A percentile compares a stretch with the other conserved stretches of the same genome.
Conservation (phyloP, 164 flowering plant species). For the Berberis vulgaris region DNA sequence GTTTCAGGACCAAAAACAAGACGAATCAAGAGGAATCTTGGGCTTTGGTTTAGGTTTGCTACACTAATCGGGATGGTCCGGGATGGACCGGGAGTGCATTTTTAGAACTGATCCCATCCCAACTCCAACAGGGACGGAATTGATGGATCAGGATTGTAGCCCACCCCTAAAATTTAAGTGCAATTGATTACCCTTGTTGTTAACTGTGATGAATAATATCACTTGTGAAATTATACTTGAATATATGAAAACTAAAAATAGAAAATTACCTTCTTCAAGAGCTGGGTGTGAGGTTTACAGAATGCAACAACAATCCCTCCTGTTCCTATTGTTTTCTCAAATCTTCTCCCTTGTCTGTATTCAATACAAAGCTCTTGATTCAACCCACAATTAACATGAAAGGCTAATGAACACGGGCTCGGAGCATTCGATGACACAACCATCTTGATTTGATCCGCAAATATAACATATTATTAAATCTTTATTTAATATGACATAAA, state of each 20-base stretch:
- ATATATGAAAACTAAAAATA: not conserved
- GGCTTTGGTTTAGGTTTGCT: too few species aligned
- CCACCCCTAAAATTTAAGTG: too few species aligned
- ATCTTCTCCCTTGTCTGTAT: conserved; percentile 49
- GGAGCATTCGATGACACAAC: conserved; percentile 75
- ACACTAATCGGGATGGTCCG: too few species aligned
- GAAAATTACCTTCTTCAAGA: conserved; percentile 67
- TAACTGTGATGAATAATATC: too few species aligned
- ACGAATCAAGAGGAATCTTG: too few species aligned
- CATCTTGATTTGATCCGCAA: conserved; percentile 31
- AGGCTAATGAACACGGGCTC: conserved; percentile 57
- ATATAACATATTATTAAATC: conserved; percentile 64
- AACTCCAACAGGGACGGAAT: too few species aligned
- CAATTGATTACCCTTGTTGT: too few species aligned
- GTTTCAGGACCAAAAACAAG: too few species aligned
- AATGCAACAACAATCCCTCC: conserved; percentile 72
- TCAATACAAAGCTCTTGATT: conserved; percentile 70
- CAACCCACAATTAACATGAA: conserved; percentile 86
- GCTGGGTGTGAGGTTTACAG: conserved; percentile 57
- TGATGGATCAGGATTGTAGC: too few species aligned
- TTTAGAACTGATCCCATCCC: too few species aligned
- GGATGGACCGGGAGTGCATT: too few species aligned
- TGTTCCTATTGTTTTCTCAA: conserved; percentile 16
- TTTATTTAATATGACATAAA: conserved; percentile 28
- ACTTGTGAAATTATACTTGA: not conserved